Percentiles rank a stretch among this genome's conserved stretches.
Evolutionary conservation across 164 flowering plant species (phyloP).

Genomic region (Amborella trichopoda): DNA sequence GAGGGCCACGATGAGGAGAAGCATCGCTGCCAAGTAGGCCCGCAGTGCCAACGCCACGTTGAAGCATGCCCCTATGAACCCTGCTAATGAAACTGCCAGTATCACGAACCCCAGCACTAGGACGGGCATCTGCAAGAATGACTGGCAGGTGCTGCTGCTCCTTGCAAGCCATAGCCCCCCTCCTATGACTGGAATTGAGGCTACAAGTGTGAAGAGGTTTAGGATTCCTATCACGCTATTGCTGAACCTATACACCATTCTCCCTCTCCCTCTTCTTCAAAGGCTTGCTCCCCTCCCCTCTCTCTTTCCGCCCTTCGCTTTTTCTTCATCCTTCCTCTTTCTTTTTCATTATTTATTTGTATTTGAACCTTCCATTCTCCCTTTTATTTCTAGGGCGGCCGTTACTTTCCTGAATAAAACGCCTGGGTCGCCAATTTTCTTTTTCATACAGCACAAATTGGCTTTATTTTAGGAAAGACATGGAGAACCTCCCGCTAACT

Average conservation of each 20-base stretch:
- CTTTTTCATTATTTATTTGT: too few species aligned
- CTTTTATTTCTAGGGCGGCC: too few species aligned
- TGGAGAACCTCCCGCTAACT: too few species aligned
- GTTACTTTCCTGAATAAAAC: too few species aligned
- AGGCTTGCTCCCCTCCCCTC: slow-evolving; percentile 1
- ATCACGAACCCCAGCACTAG: slow-evolving; percentile 65
- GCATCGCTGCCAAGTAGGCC: slow-evolving; percentile 66
- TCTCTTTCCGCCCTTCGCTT: not conserved
- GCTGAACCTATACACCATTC: slow-evolving; percentile 60
- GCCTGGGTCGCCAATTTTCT: too few species aligned
- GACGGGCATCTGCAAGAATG: slow-evolving; percentile 79
- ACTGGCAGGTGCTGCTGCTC: slow-evolving; percentile 67
- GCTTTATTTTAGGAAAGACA: too few species aligned
- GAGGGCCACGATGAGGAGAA: slow-evolving; percentile 49
- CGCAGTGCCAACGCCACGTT: slow-evolving; percentile 83
- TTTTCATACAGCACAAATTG: too few species aligned
- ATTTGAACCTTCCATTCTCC: too few species aligned
- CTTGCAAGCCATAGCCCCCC: slow-evolving; percentile 84
- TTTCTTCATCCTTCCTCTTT: slow-evolving; percentile 3
- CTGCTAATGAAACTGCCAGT: slow-evolving; percentile 67
- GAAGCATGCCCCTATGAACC: slow-evolving; percentile 92
- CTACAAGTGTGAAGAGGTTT: slow-evolving; percentile 78
- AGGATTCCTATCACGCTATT: slow-evolving; percentile 84
- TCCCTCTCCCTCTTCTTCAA: slow-evolving; percentile 1
- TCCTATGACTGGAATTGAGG: slow-evolving; percentile 91